Evolutionary conservation across 2,329 filamentous ascomycete genomes (phyloP).

Genomic region (Conoideocrella luteorostrata): DNA sequence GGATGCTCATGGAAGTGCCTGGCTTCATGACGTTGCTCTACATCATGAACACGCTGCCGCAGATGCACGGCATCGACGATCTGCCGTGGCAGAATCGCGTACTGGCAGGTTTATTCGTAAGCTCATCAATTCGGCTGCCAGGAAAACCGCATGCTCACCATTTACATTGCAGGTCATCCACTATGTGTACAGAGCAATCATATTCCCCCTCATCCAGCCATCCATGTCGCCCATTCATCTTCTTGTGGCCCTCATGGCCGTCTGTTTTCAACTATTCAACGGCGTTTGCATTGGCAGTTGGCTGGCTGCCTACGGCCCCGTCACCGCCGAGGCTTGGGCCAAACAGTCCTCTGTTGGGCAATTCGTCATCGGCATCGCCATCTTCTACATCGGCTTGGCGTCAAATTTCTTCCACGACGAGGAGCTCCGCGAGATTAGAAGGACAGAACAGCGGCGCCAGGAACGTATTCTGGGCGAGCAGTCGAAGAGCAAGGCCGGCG

Average conservation of each 20-base stretch:
- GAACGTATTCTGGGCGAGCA: slow-evolving; percentile 28
- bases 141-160: neutral
- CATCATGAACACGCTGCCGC: slow-evolving; percentile 63
- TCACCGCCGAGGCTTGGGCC: slow-evolving; percentile 46
- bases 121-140: slow-evolving; percentile 19
- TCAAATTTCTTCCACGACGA: slow-evolving; percentile 88
- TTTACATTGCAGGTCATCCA: slow-evolving; percentile 58
- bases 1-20: slow-evolving; percentile 81
- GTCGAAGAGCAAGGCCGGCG: slow-evolving; percentile 28
- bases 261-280: slow-evolving; percentile 75
- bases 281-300: slow-evolving; percentile 71
- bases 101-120: slow-evolving; percentile 60
- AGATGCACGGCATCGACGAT: slow-evolving; percentile 46
- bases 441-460: slow-evolving; percentile 58
- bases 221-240: slow-evolving; percentile 88
- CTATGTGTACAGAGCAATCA: slow-evolving; percentile 82
- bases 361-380: slow-evolving; percentile 57
- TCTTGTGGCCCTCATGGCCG: slow-evolving; percentile 56
- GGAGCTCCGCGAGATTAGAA: slow-evolving; percentile 77
- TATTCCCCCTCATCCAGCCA: slow-evolving; percentile 77
- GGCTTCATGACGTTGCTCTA: slow-evolving; percentile 75
- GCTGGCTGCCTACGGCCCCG: slow-evolving; percentile 74
- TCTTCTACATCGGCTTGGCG: slow-evolving; percentile 72
- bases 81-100: slow-evolving; percentile 75
- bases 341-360: slow-evolving; percentile 33